A percentile compares a stretch with the other conserved stretches of the same genome.
phyloP scores from a whole-genome alignment of 768 basidiomycete species.

The Termitomyces sp. region DNA sequence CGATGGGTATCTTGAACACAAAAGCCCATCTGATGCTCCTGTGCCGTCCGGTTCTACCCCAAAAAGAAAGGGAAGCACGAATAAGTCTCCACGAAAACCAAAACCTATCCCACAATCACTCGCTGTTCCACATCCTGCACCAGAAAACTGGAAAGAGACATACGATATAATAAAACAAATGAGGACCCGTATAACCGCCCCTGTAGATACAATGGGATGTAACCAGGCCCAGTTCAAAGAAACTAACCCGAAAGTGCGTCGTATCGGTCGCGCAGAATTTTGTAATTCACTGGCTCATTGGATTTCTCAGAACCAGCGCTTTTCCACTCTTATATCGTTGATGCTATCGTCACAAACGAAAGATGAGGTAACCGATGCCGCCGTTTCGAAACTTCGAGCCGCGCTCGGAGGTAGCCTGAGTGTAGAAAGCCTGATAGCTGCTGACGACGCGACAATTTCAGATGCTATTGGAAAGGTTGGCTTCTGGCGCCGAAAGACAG shows the following conservation, averaged over 20 bases:
- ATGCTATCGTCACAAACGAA: conserved; percentile 98
- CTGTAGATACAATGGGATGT: conserved; percentile 93
- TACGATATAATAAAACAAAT: conserved; percentile 74
- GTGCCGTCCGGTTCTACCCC: conserved; percentile 11
- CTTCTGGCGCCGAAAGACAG: conserved; percentile 86
- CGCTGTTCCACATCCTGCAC: conserved; percentile 60
- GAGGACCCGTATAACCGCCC: conserved; percentile 67
- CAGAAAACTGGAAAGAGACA: conserved; percentile 59
- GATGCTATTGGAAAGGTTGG: conserved; percentile 86
- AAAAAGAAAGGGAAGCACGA: conserved; percentile 14
- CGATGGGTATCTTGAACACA: conserved; percentile 3
- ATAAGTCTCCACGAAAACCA: conserved; percentile 40
- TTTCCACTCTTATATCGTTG: conserved; percentile 82
- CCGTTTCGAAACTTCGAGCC: conserved; percentile 65
- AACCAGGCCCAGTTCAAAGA: conserved; percentile 63
- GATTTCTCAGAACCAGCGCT: conserved; percentile 61
- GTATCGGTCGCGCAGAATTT: conserved; percentile 3
- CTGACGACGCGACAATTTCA: conserved; percentile 57
- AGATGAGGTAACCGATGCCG: conserved; percentile 81
- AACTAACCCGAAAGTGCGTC: conserved; percentile 55
- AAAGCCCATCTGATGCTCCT: background rate
- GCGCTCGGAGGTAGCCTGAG: conserved; percentile 79
- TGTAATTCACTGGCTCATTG: background rate
- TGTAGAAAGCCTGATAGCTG: conserved; percentile 60
- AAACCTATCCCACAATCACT: conserved; percentile 54